Conservation (phyloP, 345 rosid species). For the Acer yangbiense region DNA sequence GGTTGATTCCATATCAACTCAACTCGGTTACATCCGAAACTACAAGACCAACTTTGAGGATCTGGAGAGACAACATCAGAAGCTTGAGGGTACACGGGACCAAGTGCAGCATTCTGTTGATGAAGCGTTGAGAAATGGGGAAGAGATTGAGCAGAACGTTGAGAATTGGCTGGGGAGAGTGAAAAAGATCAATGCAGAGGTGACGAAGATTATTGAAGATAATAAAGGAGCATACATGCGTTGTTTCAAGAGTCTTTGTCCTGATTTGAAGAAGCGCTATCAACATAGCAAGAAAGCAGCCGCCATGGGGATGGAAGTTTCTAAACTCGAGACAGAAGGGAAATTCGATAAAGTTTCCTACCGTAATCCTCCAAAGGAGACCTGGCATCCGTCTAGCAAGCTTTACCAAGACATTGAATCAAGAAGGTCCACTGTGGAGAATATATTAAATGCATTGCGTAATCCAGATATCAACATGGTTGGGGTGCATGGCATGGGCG, state of each 20-base stretch:
- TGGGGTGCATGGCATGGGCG: not conserved
- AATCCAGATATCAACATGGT: not conserved
- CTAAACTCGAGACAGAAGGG: constrained; percentile 6
- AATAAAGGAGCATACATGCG: not conserved
- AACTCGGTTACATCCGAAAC: too few species aligned
- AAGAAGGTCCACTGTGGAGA: not conserved
- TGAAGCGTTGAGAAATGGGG: not conserved
- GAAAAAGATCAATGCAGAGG: not conserved
- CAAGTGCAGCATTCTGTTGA: too few species aligned
- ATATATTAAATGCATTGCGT: not conserved
- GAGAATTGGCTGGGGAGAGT: constrained; percentile 12
- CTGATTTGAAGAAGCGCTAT: constrained; percentile 10
- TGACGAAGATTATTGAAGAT: not conserved
- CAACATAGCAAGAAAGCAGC: constrained; percentile 16
- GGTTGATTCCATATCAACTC: too few species aligned
- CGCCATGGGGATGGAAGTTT: not conserved
- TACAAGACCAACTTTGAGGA: too few species aligned
- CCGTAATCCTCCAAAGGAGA: not conserved
- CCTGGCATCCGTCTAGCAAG: not conserved
- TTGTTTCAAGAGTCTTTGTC: constrained; percentile 9
- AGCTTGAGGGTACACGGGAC: too few species aligned
- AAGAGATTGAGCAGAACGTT: constrained; percentile 9
- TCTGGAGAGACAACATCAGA: too few species aligned
- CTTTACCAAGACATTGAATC: too few species aligned
- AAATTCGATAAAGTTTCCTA: not conserved